Conservation (phyloP, 352 stramenopile species). For the Pythium volutum region DNA sequence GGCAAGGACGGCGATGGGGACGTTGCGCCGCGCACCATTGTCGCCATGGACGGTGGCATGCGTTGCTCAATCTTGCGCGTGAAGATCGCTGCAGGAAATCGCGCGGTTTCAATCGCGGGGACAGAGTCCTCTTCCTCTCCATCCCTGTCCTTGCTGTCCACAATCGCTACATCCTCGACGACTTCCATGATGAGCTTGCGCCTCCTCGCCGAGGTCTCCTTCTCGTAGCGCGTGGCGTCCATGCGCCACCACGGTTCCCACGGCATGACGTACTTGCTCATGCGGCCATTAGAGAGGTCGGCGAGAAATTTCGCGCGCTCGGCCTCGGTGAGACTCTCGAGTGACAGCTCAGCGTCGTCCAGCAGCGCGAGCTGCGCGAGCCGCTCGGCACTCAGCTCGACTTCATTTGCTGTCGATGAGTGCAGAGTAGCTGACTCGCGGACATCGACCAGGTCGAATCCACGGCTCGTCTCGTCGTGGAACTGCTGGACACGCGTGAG, state of each 20-base stretch:
- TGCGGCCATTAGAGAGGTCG: conserved; percentile 57
- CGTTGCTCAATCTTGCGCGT: conserved; percentile 31
- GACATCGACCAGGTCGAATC: conserved; percentile 19
- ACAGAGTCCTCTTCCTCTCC: neutral
- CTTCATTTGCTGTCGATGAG: neutral
- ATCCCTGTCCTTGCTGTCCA: conserved; percentile 9
- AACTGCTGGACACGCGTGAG: conserved; percentile 56
- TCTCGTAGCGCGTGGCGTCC: conserved; percentile 40
- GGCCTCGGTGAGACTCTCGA: conserved; percentile 57
- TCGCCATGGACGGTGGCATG: conserved; percentile 35
- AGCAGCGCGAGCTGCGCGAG: conserved; percentile 51
- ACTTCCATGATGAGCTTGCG: conserved; percentile 30
- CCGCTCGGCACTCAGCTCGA: conserved; percentile 34
- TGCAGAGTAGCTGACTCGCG: neutral
- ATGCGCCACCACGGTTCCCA: conserved; percentile 79
- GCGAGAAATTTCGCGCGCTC: conserved; percentile 60
- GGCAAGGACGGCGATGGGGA: conserved; percentile 46
- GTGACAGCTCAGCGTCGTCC: conserved; percentile 44
- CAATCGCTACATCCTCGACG: conserved; percentile 4
- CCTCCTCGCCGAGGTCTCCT: conserved; percentile 40
- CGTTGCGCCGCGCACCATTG: conserved; percentile 30
- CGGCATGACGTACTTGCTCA: conserved; percentile 59
- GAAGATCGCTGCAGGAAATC: conserved; percentile 51
- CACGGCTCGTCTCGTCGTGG: conserved; percentile 35
- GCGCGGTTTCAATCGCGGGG: conserved; percentile 26